phyloP scores from a whole-genome alignment of 2,329 filamentous ascomycete species.

The Xylaria sp. region DNA sequence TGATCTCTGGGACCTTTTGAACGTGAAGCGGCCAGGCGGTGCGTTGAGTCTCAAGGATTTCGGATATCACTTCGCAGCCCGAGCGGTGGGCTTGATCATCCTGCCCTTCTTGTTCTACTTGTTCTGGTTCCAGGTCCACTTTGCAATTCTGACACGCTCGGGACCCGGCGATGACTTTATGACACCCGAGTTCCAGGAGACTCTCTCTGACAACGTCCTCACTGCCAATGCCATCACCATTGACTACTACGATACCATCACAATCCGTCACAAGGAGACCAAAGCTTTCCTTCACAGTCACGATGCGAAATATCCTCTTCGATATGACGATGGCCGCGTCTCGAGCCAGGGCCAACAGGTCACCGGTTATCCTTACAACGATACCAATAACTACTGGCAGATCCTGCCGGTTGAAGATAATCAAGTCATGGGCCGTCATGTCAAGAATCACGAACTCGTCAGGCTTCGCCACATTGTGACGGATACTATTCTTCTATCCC shows the following conservation, averaged over 20 bases:
- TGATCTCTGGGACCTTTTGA: constrained; percentile 93
- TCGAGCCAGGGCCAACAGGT: constrained; percentile 98
- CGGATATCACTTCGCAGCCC: constrained; percentile 88
- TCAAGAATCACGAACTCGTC: constrained; percentile 86
- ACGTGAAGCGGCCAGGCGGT: constrained; percentile 85
- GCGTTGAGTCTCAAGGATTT: constrained; percentile 83
- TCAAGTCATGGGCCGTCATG: constrained; percentile 67
- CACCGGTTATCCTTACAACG: constrained; percentile 96
- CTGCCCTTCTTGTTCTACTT: constrained; percentile 98
- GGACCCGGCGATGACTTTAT: constrained; percentile 99
- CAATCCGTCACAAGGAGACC: constrained; percentile 95
- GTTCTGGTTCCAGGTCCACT: constrained; percentile 99
- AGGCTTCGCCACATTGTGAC: constrained; percentile 88
- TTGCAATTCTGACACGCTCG: constrained; percentile 85
- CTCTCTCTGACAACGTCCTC: constrained; percentile 94
- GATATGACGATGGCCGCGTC: constrained; percentile 96
- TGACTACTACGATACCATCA: constrained; percentile 89
- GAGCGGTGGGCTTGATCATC: constrained; percentile 84
- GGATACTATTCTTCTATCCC: constrained; percentile 85
- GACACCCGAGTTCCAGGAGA: constrained; percentile 98
- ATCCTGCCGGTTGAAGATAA: constrained; percentile 77
- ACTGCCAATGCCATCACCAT: constrained; percentile 85
- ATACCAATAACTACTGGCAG: constrained; percentile 99
- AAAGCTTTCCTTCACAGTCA: constrained; percentile 97
- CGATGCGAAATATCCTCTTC: constrained; percentile 84